Percentiles rank a stretch among this genome's conserved stretches.
phyloP scores from a whole-genome alignment of 179 eudicot genomes.

The Vitellaria paradoxa region DNA sequence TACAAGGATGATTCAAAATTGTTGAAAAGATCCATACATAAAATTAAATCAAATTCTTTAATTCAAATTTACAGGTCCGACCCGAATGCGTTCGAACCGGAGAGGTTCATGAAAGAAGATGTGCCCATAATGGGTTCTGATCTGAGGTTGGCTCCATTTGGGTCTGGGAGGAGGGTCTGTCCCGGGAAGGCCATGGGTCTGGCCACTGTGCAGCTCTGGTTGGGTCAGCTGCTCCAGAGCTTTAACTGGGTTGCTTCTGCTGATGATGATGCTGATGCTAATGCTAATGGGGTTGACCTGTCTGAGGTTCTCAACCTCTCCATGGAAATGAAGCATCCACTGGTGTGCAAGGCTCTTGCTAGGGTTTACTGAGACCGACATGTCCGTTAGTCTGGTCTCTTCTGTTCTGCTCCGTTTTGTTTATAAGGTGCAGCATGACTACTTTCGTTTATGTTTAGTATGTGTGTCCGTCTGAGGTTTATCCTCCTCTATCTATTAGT shows the following conservation, averaged over 20 bases:
- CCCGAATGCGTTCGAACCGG: constrained; percentile 52
- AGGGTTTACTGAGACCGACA: constrained; percentile 19
- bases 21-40: no score
- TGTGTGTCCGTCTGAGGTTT: no score
- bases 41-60: no score
- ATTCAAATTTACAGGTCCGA: no score
- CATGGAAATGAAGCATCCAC: constrained; percentile 65
- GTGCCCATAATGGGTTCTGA: constrained; percentile 64
- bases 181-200: constrained; percentile 76
- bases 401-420: not conserved
- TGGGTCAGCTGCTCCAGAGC: constrained; percentile 49
- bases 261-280: no score
- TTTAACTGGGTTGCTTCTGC: constrained; percentile 49
- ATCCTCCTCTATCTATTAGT: no score
- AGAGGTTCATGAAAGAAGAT: constrained; percentile 60
- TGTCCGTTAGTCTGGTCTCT: not conserved
- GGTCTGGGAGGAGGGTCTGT: constrained; percentile 74
- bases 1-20: no score
- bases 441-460: no score
- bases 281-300: constrained; percentile 45
- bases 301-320: constrained; percentile 63
- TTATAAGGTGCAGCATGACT: no score
- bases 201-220: constrained; percentile 72
- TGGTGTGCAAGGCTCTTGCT: constrained; percentile 39
- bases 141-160: constrained; percentile 65